phyloP scores from a whole-genome alignment of 805 yeast genomes.

The Ogataea ramenticola region DNA sequence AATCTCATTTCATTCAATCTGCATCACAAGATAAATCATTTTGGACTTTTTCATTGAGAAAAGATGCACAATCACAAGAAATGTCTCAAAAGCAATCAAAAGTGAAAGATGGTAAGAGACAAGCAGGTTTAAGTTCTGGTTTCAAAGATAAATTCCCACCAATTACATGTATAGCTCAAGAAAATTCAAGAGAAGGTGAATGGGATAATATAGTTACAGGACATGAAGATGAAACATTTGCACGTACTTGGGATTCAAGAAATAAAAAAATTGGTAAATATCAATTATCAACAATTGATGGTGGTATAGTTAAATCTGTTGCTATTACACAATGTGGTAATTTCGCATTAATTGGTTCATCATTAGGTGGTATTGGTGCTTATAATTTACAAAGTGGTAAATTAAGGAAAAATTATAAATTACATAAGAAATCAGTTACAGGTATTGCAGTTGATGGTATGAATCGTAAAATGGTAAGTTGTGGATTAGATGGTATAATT shows the following conservation, averaged over 20 bases:
- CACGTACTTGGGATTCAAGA: slow-evolving; percentile 85
- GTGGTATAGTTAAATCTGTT: slow-evolving; percentile 65
- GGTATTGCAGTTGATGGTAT: slow-evolving; percentile 87
- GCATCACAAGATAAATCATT: slow-evolving; percentile 81
- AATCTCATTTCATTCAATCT: slow-evolving; percentile 76
- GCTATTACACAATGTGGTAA: slow-evolving; percentile 91
- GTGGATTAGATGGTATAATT: slow-evolving; percentile 83
- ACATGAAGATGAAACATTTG: slow-evolving; percentile 75
- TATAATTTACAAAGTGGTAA: slow-evolving; percentile 92
- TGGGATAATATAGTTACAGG: slow-evolving; percentile 94
- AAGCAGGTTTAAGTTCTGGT: slow-evolving; percentile 47
- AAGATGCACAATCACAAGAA: slow-evolving; percentile 94
- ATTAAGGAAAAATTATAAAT: slow-evolving; percentile 57
- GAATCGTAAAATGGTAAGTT: slow-evolving; percentile 80
- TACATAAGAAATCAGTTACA: slow-evolving; percentile 76
- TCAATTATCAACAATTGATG: slow-evolving; percentile 67
- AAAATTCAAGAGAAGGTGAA: slow-evolving; percentile 70
- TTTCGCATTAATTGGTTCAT: slow-evolving; percentile 86
- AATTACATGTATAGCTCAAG: slow-evolving; percentile 60
- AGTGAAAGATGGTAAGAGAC: slow-evolving; percentile 37
- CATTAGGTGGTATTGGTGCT: slow-evolving; percentile 75
- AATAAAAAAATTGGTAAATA: slow-evolving; percentile 75
- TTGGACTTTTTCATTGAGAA: slow-evolving; percentile 89
- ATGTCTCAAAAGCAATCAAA: slow-evolving; percentile 65
- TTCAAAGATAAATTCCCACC: slow-evolving; percentile 72